Base-by-base conservation (phyloP, 371 early-diverging fungal species). In the Lichtheimia hyalospora region DNA sequence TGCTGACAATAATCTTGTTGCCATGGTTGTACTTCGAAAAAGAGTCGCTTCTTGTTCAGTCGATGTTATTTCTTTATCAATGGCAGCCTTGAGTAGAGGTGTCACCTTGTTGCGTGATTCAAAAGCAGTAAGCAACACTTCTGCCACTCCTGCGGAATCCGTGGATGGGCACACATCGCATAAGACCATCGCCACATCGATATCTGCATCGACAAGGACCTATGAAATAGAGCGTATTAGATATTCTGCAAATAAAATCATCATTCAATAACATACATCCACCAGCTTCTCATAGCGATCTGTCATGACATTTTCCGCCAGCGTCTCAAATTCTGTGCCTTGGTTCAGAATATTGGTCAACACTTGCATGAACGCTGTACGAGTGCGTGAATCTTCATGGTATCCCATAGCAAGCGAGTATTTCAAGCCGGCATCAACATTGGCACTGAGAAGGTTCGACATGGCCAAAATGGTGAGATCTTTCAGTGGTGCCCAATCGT, bases 1-100 rank as follows among this genome's bases (percentile, higher is more conserved):
- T 24, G 87, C 77, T 0, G 93, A 89, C 60, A 97, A 68, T 12
- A 97, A 74, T 7, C 92, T 82, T 0, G 95, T 95, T 0, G 96
- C 91, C 75, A 97, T 89, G 16, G 92, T 90, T 66, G 96, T 96
- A 41, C 94, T 83, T 25, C 98, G 85, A 83, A 97, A 96, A 50
- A 97, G 70, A 56, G 92, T 91, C 0, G 94, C 80, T 40, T 93
- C 90, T 61, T 87, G 82, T 53, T 91, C 94, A 21, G 95, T 94
- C 39, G 83, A 79, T 15, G 70, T 69, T 3, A 96, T 88, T 69
- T 96, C 98, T 27, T 84, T 83, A 60, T 91, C 82, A 43, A 95
- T 86, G 24, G 94, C 83, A 7, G 89, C 83, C 55, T 88, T 89
- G 18, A 97, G 63, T 24, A 97, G 70, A 0, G 79, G 73, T 54